A percentile compares a stretch with the other conserved stretches of the same genome.
These are phyloP conservation scores for Penicillium coffeae DNA, from an alignment of 495 filamentous ascomycete genomes.

Conservation along the genomic window DNA sequence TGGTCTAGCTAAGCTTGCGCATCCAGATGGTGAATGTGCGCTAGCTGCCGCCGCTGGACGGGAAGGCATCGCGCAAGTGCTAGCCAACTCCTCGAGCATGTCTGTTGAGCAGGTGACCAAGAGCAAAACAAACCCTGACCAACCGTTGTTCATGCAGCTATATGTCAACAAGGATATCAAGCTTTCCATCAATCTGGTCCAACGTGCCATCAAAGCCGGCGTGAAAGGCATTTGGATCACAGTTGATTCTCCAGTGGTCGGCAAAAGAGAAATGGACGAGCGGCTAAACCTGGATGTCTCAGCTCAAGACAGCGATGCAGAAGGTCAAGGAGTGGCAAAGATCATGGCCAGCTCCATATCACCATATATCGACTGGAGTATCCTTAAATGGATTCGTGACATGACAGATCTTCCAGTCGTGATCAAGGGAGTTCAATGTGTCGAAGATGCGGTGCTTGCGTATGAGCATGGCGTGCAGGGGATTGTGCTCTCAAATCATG, in stretches of 20 bases:
- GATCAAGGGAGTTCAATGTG: slow-evolving; percentile 85
- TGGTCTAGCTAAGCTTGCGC: slow-evolving; percentile 74
- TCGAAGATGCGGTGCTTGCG: slow-evolving; percentile 79
- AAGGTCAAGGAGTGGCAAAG: slow-evolving; percentile 68
- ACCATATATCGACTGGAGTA: slow-evolving; percentile 71
- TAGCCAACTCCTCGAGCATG: slow-evolving; percentile 38
- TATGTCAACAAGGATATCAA: slow-evolving; percentile 83
- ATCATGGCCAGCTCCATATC: slow-evolving; percentile 78
- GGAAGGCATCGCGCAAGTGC: slow-evolving; percentile 44
- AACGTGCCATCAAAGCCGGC: slow-evolving; percentile 71
- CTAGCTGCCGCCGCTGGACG: slow-evolving; percentile 68
- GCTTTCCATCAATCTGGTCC: slow-evolving; percentile 71
- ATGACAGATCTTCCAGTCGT: slow-evolving; percentile 83
- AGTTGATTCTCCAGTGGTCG: slow-evolving; percentile 61
- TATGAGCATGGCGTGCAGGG: slow-evolving; percentile 71
- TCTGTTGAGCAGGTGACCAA: slow-evolving; percentile 71
- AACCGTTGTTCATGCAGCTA: slow-evolving; percentile 80
- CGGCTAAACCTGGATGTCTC: slow-evolving; percentile 51
- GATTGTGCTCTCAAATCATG: slow-evolving; percentile 62
- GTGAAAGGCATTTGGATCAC: slow-evolving; percentile 71
- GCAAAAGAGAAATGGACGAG: slow-evolving; percentile 60
- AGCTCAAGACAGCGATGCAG: slow-evolving; percentile 7
- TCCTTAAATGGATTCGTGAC: slow-evolving; percentile 73
- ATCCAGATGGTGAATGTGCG: slow-evolving; percentile 74
- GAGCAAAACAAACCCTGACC: slow-evolving; percentile 41